Conservation (phyloP, 768 basidiomycete species). For the Suillus luteus region DNA sequence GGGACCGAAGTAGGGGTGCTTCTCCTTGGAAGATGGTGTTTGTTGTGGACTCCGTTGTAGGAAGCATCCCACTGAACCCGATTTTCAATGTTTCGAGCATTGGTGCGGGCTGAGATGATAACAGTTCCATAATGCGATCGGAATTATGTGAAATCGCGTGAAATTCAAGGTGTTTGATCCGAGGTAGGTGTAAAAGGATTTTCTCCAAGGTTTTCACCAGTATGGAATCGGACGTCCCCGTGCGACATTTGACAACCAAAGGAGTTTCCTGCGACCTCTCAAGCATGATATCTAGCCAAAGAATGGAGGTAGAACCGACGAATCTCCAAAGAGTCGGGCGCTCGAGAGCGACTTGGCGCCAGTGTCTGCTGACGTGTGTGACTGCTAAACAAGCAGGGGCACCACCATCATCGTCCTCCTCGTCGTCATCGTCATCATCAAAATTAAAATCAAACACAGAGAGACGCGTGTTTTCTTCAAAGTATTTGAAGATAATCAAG, state of each 20-base stretch:
- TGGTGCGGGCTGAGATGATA: neutral
- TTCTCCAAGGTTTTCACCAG: too few species aligned
- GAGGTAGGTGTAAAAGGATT: neutral
- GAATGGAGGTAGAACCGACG: neutral
- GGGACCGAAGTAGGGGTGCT: neutral
- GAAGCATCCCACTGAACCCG: neutral
- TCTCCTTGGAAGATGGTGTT: neutral
- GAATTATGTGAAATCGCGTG: neutral
- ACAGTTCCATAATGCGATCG: neutral
- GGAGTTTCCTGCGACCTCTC: neutral
- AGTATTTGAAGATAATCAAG: neutral
- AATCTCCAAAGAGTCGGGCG: neutral
- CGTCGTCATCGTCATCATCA: too few species aligned
- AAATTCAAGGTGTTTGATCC: neutral
- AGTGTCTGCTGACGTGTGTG: slow-evolving; percentile 3
- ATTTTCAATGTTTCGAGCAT: neutral
- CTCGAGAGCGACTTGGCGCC: slow-evolving; percentile 2
- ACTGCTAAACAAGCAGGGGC: neutral
- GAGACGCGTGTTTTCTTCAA: neutral
- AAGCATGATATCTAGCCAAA: slow-evolving; percentile 1
- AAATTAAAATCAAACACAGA: too few species aligned
- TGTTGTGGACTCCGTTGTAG: neutral
- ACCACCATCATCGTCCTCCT: neutral
- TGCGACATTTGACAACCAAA: neutral
- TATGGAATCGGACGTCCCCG: too few species aligned